Conservation (phyloP, 148 eudicot genomes). For the Tetragonia tetragonoides region DNA sequence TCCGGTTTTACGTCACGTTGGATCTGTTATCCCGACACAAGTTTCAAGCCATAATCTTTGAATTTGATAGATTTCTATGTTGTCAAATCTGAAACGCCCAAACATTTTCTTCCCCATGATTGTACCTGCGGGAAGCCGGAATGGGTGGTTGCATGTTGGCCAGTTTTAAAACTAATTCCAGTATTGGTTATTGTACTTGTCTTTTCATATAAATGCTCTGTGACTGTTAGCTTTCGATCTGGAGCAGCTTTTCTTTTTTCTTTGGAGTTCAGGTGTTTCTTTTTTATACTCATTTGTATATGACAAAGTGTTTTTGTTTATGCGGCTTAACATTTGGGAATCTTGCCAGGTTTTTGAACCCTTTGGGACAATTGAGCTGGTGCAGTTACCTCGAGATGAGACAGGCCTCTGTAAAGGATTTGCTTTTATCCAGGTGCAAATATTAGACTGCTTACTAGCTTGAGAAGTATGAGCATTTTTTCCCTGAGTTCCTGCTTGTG, state of each 20-base stretch:
- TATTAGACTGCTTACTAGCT: background rate
- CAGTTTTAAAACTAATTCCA: background rate
- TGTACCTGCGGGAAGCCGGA: background rate
- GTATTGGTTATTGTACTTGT: background rate
- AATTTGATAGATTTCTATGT: too few species aligned
- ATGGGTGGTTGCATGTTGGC: background rate
- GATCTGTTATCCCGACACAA: background rate
- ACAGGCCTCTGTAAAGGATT: constrained; percentile 83
- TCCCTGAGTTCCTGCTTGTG: background rate
- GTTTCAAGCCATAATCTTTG: background rate
- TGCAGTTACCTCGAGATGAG: constrained; percentile 79
- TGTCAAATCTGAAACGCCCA: background rate
- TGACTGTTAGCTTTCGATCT: background rate
- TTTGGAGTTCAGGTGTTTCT: background rate
- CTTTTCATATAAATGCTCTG: background rate
- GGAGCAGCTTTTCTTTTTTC: background rate
- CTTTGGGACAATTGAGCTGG: constrained; percentile 87
- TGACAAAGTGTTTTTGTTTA: background rate
- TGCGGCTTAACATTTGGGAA: background rate
- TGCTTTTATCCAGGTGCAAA: constrained; percentile 85
- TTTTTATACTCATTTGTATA: background rate
- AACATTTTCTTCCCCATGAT: background rate
- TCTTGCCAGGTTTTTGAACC: constrained; percentile 76
- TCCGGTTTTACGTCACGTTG: background rate
- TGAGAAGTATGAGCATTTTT: background rate